Evolutionary conservation across 345 rosid species (phyloP), one percentile per base, ranked within the genome.

Genomic region (Pistacia integerrima): DNA sequence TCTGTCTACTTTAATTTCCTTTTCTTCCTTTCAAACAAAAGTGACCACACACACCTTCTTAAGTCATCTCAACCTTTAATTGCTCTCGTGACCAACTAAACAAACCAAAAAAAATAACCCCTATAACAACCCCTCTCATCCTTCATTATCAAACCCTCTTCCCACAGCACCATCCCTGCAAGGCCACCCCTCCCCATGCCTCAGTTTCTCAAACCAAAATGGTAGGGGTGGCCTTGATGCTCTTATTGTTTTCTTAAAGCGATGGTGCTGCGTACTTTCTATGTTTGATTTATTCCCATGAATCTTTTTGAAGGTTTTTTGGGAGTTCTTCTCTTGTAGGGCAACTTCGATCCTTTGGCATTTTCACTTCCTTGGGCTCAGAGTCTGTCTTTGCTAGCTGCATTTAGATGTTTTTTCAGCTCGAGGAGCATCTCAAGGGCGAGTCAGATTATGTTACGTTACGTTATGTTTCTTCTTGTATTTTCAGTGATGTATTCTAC

Each of bases 321-420:
- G 33, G 61, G 80, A 80, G 66, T 72, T 69, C 74, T 70, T 84
- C 78, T 79, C 62, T 69, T 78, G 48, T 57, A 85, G 92, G 92
- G 92, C 88, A 88, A 82, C 86, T 82, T 88, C 84, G 71, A 84
- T 84, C 87, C 90, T 86, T 88, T 88, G 92, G 90, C 92, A 88
- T 81, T 81, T 81, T 74, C 65, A 59, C 63, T 72, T 72, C 56
- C 71, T 71, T 20, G 46, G 46, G 46, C 46, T 41, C 46, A 41
- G 46, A 41, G 8, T 41, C 46, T 41, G 46, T 7, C 46, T 41
- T 41, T 41, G 66, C 11, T 22, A 16, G 54, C 54, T 36, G 51
- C 66, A 18, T 63, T 16, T 73, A 13, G 22, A 56, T 18, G 74
- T 78, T 75, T 56, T 55, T 54, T 54, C 67, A 58, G 71, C 70